Percentiles rank a stretch among this genome's conserved stretches.
phyloP scores from a whole-genome alignment of 108 stramenopile genomes.

The Nitzschia palea region DNA sequence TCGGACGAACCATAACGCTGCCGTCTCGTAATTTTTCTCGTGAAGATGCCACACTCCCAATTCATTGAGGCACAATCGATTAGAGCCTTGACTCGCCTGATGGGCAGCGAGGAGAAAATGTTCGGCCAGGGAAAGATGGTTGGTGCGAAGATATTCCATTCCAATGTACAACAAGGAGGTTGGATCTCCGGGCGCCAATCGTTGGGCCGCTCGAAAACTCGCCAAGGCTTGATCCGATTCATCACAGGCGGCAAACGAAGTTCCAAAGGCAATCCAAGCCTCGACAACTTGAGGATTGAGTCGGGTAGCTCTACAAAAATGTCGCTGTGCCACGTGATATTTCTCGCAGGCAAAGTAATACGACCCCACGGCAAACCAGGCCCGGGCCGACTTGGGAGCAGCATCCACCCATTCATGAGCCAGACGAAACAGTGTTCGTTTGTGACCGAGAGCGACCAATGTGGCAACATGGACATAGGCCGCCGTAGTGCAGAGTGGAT shows the following conservation, averaged over 20 bases:
- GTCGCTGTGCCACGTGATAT: constrained; percentile 90
- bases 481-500: constrained; percentile 59
- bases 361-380: constrained; percentile 94
- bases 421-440: constrained; percentile 85
- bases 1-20: constrained; percentile 70
- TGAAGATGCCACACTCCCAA: constrained; percentile 83
- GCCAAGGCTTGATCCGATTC: constrained; percentile 96
- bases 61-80: constrained; percentile 91
- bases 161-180: constrained; percentile 90
- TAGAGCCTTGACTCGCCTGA: constrained; percentile 56
- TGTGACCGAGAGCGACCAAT: constrained; percentile 73
- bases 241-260: constrained; percentile 91
- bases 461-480: constrained; percentile 74
- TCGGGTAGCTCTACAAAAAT: constrained; percentile 89
- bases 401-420: constrained; percentile 94
- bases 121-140: constrained; percentile 88
- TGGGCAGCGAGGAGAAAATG: constrained; percentile 83
- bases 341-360: constrained; percentile 90
- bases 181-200: constrained; percentile 83
- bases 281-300: constrained; percentile 82
- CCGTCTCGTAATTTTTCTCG: constrained; percentile 60
- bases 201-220: constrained; percentile 90
- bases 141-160: constrained; percentile 97
- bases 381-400: constrained; percentile 72
- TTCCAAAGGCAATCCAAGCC: constrained; percentile 95